A percentile compares a stretch with the other conserved stretches of the same genome.
Evolutionary conservation across 2,329 filamentous ascomycete species (phyloP).

Genomic region (Fusarium succisae): DNA sequence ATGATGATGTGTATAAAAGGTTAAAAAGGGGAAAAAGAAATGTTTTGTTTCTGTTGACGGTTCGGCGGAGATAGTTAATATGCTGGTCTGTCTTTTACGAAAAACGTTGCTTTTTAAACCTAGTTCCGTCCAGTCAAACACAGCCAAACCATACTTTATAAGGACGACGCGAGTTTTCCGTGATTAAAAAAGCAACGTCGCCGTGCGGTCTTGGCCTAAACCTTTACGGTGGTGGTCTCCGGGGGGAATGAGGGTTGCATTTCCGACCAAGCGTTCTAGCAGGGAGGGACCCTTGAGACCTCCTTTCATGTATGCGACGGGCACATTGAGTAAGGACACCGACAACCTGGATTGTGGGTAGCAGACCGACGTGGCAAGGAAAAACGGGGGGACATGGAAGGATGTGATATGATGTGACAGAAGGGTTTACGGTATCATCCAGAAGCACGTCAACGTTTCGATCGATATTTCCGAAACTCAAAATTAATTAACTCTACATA

Average conservation of each 20-base stretch:
- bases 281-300: background rate
- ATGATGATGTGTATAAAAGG: conserved; percentile 10
- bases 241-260: conserved; percentile 19
- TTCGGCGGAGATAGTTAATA: background rate
- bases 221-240: conserved; percentile 8
- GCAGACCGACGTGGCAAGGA: background rate
- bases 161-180: conserved; percentile 10
- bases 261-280: conserved; percentile 7
- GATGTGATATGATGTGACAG: background rate
- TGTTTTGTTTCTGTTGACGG: conserved; percentile 15
- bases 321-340: conserved; percentile 4
- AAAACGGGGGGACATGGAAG: background rate
- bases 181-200: background rate
- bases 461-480: conserved; percentile 26
- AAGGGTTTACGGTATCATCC: background rate
- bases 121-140: background rate
- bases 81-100: background rate
- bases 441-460: conserved; percentile 17
- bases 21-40: background rate
- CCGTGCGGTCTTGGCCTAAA: conserved; percentile 1
- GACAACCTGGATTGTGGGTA: conserved; percentile 6
- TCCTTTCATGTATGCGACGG: conserved; percentile 6
- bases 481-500: background rate
- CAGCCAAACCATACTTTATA: conserved; percentile 9
- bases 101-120: background rate